Conservation (phyloP, 163 green algal genomes). For the Chlorella variabilis region DNA sequence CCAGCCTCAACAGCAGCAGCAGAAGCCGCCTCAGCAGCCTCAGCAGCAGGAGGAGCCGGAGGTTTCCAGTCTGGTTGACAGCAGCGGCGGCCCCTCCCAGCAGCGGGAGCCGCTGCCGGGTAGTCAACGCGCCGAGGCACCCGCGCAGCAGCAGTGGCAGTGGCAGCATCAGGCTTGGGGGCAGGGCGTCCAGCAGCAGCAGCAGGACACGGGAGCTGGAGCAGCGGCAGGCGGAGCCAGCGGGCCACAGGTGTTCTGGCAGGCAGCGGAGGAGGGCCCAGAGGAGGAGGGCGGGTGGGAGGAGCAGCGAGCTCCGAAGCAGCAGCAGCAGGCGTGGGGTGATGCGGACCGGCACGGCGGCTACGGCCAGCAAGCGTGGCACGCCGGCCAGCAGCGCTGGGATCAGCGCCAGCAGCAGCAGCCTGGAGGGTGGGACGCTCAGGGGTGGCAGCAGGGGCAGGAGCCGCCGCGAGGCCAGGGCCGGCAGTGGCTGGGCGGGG, state of each 20-base stretch:
- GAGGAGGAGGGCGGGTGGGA: neutral
- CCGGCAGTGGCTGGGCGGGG: no score
- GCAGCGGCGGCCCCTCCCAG: neutral
- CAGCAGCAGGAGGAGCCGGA: neutral
- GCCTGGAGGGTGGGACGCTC: neutral
- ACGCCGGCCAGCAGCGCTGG: no score
- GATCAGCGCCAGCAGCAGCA: slow-evolving; percentile 10
- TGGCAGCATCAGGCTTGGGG: neutral
- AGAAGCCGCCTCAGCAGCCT: neutral
- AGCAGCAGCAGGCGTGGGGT: neutral
- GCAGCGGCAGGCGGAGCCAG: neutral
- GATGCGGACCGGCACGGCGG: neutral
- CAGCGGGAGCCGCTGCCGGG: no score
- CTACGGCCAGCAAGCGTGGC: neutral
- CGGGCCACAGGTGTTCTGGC: neutral
- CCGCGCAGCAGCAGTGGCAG: neutral
- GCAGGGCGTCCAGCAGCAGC: neutral
- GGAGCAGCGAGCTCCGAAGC: neutral
- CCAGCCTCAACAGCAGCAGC: neutral
- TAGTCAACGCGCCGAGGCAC: no score
- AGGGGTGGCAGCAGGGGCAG: neutral
- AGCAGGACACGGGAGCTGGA: neutral
- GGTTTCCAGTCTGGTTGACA: neutral
- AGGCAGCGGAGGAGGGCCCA: neutral
- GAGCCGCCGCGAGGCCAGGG: neutral